Base-by-base conservation (phyloP, 371 early-diverging fungal species). In the Circinella umbellata region DNA sequence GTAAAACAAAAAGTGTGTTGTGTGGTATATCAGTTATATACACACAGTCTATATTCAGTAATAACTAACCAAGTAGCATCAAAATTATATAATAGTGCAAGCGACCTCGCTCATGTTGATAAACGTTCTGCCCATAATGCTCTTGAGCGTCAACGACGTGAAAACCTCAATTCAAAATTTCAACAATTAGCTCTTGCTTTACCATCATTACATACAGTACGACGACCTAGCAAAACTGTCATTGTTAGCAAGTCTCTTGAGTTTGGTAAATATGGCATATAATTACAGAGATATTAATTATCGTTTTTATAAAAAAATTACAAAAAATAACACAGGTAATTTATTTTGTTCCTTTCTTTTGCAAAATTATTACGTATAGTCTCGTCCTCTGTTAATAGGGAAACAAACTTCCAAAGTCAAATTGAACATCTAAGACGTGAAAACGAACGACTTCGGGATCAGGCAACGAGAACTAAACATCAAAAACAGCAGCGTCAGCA, bases 91-190 rank as follows among this genome's bases (percentile, higher is more conserved):
- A 62, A 47, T 34, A 38, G 39, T 18, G 13, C 36, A 20, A 80
- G 76, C 67, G 80, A 80, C 17, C 75, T 78, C 17, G 76, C 76
- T 38, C 74, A 75, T 46, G 70, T 73, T 62, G 78, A 78, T 59
- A 91, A 83, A 81, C 81, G 78, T 79, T 90, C 91, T n/a, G 91
- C 86, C 53, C 94, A 93, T 73, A 93, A 93, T 66, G 92, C 92
- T 35, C 81, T 92, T 34, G 94, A 93, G 71, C 84, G 94, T 20
- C 93, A 93, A 67, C 84, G 94, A 61, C 87, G 94, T 38, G 94
- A 93, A 77, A 86, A 85, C 34, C 85, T 93, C 51, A 93, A 92
- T 73, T 79, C 79, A 17, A 88, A 91, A 73, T 93, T 93, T 73
- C 92, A 90, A 72, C 92, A 93, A 61, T 80, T 93, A 34, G 94